phyloP scores from a whole-genome alignment of 768 basidiomycete genomes.

The Pisolithus marmoratus region DNA sequence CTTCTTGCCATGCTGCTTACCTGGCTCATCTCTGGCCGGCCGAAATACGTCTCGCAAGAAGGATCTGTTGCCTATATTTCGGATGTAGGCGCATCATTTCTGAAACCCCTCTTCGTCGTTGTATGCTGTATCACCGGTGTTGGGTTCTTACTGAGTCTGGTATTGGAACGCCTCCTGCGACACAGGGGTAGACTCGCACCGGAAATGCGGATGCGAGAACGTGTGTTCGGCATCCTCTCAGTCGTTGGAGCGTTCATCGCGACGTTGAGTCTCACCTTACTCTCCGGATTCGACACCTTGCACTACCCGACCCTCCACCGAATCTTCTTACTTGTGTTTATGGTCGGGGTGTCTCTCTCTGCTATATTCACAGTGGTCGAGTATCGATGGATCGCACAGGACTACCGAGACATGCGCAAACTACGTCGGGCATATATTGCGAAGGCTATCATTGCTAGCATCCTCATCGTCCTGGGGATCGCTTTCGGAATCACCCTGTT shows the following conservation, averaged over 20 bases:
- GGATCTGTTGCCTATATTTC: slow-evolving; percentile 68
- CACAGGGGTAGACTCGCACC: slow-evolving; percentile 65
- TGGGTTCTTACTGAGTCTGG: slow-evolving; percentile 54
- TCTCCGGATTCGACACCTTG: slow-evolving; percentile 68
- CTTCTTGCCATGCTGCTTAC: slow-evolving; percentile 66
- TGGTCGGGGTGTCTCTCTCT: slow-evolving; percentile 63
- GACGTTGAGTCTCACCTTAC: slow-evolving; percentile 57
- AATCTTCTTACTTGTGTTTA: slow-evolving; percentile 64
- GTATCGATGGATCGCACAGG: slow-evolving; percentile 61
- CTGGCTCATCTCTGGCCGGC: slow-evolving; percentile 61
- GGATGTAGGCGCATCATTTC: slow-evolving; percentile 64
- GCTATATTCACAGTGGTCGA: slow-evolving; percentile 72
- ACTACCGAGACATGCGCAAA: slow-evolving; percentile 39
- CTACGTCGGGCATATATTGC: slow-evolving; percentile 51
- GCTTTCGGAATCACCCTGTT: slow-evolving; percentile 55
- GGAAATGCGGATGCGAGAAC: slow-evolving; percentile 52
- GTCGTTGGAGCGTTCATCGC: slow-evolving; percentile 58
- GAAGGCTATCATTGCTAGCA: slow-evolving; percentile 55
- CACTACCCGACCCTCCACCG: slow-evolving; percentile 48
- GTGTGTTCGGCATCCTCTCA: slow-evolving; percentile 49
- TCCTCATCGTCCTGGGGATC: slow-evolving; percentile 56
- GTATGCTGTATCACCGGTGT: slow-evolving; percentile 60
- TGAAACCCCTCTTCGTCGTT: slow-evolving; percentile 72
- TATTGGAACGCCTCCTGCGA: slow-evolving; percentile 57
- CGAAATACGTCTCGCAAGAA: slow-evolving; percentile 44